Evolutionary conservation across 1,284 basidiomycete species (phyloP).

Genomic region (Omphalotus olearius): DNA sequence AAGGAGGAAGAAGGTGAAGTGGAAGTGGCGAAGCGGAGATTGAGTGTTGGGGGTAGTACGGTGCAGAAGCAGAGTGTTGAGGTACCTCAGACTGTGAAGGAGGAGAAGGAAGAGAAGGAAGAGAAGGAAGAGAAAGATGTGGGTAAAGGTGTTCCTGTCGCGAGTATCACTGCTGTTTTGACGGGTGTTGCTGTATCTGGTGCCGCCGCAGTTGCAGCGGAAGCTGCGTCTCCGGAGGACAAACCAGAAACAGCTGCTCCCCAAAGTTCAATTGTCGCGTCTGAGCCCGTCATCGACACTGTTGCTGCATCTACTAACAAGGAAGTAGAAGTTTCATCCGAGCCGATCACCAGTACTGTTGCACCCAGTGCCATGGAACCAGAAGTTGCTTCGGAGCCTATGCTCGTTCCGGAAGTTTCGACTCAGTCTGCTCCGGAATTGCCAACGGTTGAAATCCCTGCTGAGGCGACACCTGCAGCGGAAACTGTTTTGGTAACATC

Average conservation of each 20-base stretch:
- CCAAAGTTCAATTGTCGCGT: conserved; percentile 1
- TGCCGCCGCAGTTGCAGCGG: conserved; percentile 15
- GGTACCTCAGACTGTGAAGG: conserved; percentile 6
- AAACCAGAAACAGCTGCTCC: no score
- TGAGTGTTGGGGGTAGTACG: neutral
- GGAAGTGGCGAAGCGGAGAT: neutral
- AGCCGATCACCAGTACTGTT: neutral
- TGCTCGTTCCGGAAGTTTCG: neutral
- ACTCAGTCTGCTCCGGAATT: neutral
- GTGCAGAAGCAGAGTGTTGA: conserved; percentile 15
- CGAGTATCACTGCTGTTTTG: conserved; percentile 15
- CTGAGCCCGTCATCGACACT: neutral
- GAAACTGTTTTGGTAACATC: no score
- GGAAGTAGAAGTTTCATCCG: conserved; percentile 4
- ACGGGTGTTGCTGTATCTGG: conserved; percentile 15
- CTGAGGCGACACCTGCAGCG: neutral
- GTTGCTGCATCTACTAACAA: neutral
- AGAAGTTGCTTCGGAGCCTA: neutral
- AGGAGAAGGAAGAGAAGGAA: conserved; percentile 21
- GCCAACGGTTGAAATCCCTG: neutral
- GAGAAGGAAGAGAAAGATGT: conserved; percentile 19
- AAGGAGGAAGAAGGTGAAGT: conserved; percentile 36
- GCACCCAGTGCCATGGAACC: neutral
- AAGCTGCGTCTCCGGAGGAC: no score
- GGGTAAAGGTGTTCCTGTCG: conserved; percentile 1